These are phyloP conservation scores for Penicillium longicatenatum DNA, from an alignment of 495 filamentous ascomycete species.

Conservation along the genomic window DNA sequence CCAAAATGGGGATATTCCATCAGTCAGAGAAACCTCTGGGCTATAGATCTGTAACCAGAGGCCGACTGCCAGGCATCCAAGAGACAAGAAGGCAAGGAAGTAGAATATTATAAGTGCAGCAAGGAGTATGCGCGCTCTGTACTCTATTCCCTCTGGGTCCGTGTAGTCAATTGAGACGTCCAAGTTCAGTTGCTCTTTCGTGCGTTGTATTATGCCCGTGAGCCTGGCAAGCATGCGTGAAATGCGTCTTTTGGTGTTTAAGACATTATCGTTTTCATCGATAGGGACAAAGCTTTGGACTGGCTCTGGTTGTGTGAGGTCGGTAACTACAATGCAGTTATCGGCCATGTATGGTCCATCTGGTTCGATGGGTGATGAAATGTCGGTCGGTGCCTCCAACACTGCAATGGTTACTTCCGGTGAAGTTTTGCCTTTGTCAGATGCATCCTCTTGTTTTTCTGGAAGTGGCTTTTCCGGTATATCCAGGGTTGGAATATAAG, in stretches of 20 bases:
- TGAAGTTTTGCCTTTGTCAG: neutral
- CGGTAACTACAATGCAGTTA: neutral
- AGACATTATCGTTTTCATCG: conserved; percentile 12
- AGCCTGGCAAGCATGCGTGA: conserved; percentile 5
- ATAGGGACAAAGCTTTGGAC: conserved; percentile 25
- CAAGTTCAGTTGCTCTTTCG: neutral
- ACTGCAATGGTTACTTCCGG: neutral
- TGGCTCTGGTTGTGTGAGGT: conserved; percentile 1
- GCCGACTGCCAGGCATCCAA: conserved; percentile 70
- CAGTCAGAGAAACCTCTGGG: conserved; percentile 56
- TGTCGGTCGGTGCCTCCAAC: neutral
- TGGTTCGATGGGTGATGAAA: neutral
- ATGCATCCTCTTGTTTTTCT: neutral
- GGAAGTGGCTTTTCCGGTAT: neutral
- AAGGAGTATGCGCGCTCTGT: conserved; percentile 67
- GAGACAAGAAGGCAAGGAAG: conserved; percentile 67
- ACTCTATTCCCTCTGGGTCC: conserved; percentile 71
- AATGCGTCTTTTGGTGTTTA: conserved; percentile 12
- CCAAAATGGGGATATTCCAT: conserved; percentile 67
- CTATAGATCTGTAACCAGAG: conserved; percentile 65
- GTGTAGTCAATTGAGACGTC: conserved; percentile 57
- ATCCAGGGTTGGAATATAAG: neutral
- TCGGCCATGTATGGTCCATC: neutral
- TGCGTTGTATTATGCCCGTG: conserved; percentile 9
- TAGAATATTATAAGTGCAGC: conserved; percentile 70